A percentile compares a stretch with the other conserved stretches of the same genome.
These are phyloP conservation scores for Hypoxylon rickii DNA, from an alignment of 495 filamentous ascomycete species.

Conservation along the genomic window DNA sequence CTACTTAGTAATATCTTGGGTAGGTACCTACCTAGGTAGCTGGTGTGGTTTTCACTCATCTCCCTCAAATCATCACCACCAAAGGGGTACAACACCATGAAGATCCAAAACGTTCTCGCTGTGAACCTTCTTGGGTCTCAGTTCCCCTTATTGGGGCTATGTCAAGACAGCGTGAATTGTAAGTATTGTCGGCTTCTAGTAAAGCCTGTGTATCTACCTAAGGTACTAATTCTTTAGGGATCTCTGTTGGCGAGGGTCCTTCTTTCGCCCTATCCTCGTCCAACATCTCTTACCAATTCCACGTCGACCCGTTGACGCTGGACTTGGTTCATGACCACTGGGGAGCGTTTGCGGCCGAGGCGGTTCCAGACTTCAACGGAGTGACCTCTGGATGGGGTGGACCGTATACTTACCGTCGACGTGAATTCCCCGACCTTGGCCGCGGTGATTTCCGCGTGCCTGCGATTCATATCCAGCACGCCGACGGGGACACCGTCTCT, in stretches of 20 bases:
- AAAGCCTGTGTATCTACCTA: slow-evolving; percentile 19
- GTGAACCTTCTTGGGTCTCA: slow-evolving; percentile 19
- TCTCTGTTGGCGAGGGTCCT: slow-evolving; percentile 48
- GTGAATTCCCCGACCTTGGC: slow-evolving; percentile 61
- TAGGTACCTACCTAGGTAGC: too few species aligned
- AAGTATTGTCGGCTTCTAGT: not conserved
- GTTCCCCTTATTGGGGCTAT: slow-evolving; percentile 29
- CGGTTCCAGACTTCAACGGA: slow-evolving; percentile 35
- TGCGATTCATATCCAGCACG: slow-evolving; percentile 56
- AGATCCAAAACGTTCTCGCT: slow-evolving; percentile 3
- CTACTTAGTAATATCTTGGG: too few species aligned
- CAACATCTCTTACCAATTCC: slow-evolving; percentile 58
- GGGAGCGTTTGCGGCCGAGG: slow-evolving; percentile 51
- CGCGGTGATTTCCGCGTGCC: slow-evolving; percentile 59
- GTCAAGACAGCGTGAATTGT: slow-evolving; percentile 32
- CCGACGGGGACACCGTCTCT: slow-evolving; percentile 55
- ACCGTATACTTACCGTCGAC: slow-evolving; percentile 49
- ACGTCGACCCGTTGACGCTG: slow-evolving; percentile 53
- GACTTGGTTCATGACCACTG: slow-evolving; percentile 60
- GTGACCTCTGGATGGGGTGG: slow-evolving; percentile 53
- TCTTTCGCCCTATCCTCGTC: slow-evolving; percentile 55
- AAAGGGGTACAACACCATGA: slow-evolving; percentile 13
- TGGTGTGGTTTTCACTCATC: too few species aligned
- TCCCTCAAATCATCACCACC: not conserved
- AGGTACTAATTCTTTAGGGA: slow-evolving; percentile 40